These are phyloP conservation scores for Colletotrichum ledebouriae DNA, from an alignment of 2,329 filamentous ascomycete species.

Conservation along the genomic window DNA sequence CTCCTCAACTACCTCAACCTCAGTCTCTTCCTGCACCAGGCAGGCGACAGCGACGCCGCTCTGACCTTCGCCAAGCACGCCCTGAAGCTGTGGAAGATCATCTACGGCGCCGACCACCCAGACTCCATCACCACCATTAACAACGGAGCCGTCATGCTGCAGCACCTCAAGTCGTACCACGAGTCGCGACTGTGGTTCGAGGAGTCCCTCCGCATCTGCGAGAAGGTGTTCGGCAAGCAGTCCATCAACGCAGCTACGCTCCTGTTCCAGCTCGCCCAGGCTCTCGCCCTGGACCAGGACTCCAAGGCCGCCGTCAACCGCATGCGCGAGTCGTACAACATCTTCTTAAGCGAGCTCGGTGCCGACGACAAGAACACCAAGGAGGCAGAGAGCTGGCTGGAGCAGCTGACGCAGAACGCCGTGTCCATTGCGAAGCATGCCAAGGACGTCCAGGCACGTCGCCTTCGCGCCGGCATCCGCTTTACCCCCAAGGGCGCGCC, in stretches of 20 bases:
- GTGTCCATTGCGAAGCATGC: conserved; percentile 95
- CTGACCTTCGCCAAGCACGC: conserved; percentile 92
- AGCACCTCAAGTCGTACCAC: conserved; percentile 93
- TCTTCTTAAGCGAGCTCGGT: conserved; percentile 90
- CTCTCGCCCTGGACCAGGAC: conserved; percentile 94
- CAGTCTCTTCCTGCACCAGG: conserved; percentile 92
- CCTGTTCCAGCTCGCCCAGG: conserved; percentile 96
- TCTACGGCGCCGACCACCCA: conserved; percentile 93
- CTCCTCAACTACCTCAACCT: conserved; percentile 96
- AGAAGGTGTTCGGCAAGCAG: conserved; percentile 88
- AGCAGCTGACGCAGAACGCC: conserved; percentile 95
- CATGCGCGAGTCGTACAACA: conserved; percentile 97
- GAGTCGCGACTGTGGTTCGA: conserved; percentile 98
- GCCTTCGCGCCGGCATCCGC: conserved; percentile 77
- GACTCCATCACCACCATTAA: conserved; percentile 99
- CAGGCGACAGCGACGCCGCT: conserved; percentile 90
- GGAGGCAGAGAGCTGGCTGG: conserved; percentile 96
- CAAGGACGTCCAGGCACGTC: conserved; percentile 84
- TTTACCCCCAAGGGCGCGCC: conserved; percentile 75
- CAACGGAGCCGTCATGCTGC: conserved; percentile 98
- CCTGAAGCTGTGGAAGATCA: conserved; percentile 94
- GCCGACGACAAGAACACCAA: conserved; percentile 96
- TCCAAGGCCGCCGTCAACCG: conserved; percentile 90
- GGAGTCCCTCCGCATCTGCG: conserved; percentile 88
- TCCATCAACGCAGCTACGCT: conserved; percentile 95